A percentile compares a stretch with the other conserved stretches of the same genome.
phyloP scores from a whole-genome alignment of 2,329 filamentous ascomycete species.

The Epicoccum sorghinum region DNA sequence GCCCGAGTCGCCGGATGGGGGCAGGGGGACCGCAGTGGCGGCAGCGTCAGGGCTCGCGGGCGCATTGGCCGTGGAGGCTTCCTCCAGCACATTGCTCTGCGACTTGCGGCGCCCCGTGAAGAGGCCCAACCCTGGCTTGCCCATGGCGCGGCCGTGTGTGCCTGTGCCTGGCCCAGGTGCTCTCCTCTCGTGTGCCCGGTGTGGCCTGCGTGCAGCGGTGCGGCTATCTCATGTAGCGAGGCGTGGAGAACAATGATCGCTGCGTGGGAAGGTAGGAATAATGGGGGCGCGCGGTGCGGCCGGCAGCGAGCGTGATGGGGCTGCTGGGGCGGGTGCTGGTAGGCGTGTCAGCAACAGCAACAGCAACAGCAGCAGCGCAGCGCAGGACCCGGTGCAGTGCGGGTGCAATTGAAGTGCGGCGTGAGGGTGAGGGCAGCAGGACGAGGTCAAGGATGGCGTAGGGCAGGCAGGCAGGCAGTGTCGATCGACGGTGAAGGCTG shows the following conservation, averaged over 20 bases:
- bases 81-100: slow-evolving; percentile 44
- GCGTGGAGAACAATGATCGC: not conserved
- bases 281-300: not conserved
- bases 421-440: not conserved
- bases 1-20: slow-evolving; percentile 29
- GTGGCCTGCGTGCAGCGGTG: slow-evolving; percentile 25
- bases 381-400: not conserved
- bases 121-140: slow-evolving; percentile 40
- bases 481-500: not conserved
- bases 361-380: slow-evolving; percentile 8
- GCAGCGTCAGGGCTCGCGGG: slow-evolving; percentile 28
- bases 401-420: not conserved
- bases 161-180: slow-evolving; percentile 6
- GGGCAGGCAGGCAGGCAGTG: slow-evolving; percentile 1
- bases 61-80: slow-evolving; percentile 21
- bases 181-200: slow-evolving; percentile 22
- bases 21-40: slow-evolving; percentile 9
- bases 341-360: slow-evolving; percentile 9
- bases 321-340: not conserved
- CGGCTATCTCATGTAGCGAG: slow-evolving; percentile 26
- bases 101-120: slow-evolving; percentile 47
- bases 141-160: slow-evolving; percentile 27
- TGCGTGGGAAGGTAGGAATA: not conserved
- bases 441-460: not conserved
- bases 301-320: slow-evolving; percentile 3